phyloP scores from a whole-genome alignment of 768 basidiomycete genomes.

The Coprinopsis sp. region DNA sequence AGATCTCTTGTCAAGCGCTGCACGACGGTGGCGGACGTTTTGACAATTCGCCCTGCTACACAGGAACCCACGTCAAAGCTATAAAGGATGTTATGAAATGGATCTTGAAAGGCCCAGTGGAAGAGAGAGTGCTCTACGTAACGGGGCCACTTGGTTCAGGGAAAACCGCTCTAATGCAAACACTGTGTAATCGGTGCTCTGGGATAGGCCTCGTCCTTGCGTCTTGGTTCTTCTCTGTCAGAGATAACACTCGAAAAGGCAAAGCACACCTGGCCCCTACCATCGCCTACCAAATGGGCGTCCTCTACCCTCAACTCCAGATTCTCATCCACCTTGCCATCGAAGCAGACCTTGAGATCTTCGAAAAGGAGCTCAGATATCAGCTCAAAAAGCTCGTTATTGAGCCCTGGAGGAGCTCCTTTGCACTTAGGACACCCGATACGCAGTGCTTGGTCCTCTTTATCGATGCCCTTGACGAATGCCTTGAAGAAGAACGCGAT shows the following conservation, averaged over 20 bases:
- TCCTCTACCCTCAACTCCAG: background rate
- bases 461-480: constrained; percentile 13
- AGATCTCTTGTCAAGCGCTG: background rate
- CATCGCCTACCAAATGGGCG: constrained; percentile 11
- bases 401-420: background rate
- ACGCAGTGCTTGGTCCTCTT: background rate
- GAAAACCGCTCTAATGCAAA: background rate
- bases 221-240: background rate
- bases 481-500: constrained; percentile 6
- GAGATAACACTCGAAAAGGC: background rate
- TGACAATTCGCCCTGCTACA: background rate
- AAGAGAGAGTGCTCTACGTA: background rate
- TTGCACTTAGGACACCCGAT: background rate
- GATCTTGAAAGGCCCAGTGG: background rate
- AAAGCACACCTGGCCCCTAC: background rate
- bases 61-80: background rate
- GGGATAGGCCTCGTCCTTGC: background rate
- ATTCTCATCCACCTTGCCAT: constrained; percentile 3
- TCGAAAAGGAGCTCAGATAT: constrained; percentile 1
- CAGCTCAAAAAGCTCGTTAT: constrained; percentile 8
- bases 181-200: background rate
- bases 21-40: background rate
- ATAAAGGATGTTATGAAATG: background rate
- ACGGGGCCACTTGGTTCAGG: background rate
- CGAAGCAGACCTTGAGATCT: background rate